Conservation (phyloP, 31 red algal species). For the Asparagopsis taxiformis region DNA sequence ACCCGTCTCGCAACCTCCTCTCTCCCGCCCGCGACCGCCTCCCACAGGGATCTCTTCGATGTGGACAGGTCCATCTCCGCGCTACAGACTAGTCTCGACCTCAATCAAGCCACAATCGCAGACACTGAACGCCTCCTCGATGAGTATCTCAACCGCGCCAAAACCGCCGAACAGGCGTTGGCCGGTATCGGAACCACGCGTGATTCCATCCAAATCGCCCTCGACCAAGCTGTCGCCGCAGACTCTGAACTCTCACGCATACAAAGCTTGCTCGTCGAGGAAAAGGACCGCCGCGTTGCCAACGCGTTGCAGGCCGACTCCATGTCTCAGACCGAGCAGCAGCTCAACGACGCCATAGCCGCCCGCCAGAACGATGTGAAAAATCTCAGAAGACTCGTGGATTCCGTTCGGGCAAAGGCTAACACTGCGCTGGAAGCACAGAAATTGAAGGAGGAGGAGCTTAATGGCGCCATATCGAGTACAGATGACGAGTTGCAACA, state of each 20-base stretch:
- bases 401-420: background rate
- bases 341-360: background rate
- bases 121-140: constrained; percentile 5
- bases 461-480: background rate
- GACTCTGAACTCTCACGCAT: constrained; percentile 1
- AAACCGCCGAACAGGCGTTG: constrained; percentile 6
- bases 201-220: background rate
- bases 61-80: constrained; percentile 1
- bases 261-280: background rate
- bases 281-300: background rate
- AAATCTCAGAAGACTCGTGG: background rate
- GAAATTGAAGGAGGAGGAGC: background rate
- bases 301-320: background rate
- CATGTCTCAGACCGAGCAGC: background rate
- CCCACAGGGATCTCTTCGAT: background rate
- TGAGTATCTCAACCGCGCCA: constrained; percentile 5
- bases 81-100: background rate
- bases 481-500: background rate
- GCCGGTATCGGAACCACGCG: constrained; percentile 2
- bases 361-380: background rate
- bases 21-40: background rate
- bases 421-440: background rate
- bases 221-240: constrained; percentile 8
- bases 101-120: background rate
- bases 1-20: background rate